Conservation (phyloP, 768 basidiomycete genomes). For the Galerina marginata region DNA sequence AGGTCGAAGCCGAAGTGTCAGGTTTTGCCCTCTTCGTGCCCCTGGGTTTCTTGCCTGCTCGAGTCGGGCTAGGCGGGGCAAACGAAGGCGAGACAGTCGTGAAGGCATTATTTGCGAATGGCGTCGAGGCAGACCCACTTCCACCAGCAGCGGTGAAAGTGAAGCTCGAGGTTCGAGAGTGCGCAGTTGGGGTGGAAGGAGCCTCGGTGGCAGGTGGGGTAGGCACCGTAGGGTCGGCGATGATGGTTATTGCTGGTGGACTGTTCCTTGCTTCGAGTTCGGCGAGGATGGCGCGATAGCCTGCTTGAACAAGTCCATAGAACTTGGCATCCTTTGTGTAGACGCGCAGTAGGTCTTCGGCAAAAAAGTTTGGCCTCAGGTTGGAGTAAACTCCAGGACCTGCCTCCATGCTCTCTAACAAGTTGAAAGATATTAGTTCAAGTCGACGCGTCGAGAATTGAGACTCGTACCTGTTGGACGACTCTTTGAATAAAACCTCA, state of each 20-base stretch:
- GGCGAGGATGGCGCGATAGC: slow-evolving; percentile 54
- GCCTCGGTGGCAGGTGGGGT: slow-evolving; percentile 43
- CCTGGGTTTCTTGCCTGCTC: slow-evolving; percentile 14
- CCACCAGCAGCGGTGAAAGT: slow-evolving; percentile 24
- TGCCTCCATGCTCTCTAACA: slow-evolving; percentile 49
- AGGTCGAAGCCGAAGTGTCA: not conserved
- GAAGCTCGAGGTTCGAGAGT: slow-evolving; percentile 32
- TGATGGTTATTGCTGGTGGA: not conserved
- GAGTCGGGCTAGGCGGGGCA: slow-evolving; percentile 37
- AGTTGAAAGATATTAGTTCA: slow-evolving; percentile 1
- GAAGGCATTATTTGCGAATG: slow-evolving; percentile 49
- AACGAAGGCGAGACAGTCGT: slow-evolving; percentile 48
- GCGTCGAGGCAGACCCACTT: slow-evolving; percentile 20
- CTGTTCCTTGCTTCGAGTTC: slow-evolving; percentile 11
- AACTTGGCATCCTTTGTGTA: slow-evolving; percentile 69
- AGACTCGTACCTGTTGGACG: slow-evolving; percentile 55
- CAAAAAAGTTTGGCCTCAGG: slow-evolving; percentile 68
- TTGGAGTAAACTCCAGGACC: slow-evolving; percentile 64
- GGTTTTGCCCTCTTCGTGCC: slow-evolving; percentile 14
- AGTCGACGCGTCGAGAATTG: not conserved
- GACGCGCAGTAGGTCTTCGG: slow-evolving; percentile 70
- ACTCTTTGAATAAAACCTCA: slow-evolving; percentile 78
- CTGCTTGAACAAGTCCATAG: slow-evolving; percentile 69
- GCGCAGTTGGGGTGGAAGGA: slow-evolving; percentile 42
- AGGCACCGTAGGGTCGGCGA: slow-evolving; percentile 7